These are phyloP conservation scores for Linnemannia elongata DNA, from an alignment of 192 early-diverging fungal genomes.

Conservation along the genomic window DNA sequence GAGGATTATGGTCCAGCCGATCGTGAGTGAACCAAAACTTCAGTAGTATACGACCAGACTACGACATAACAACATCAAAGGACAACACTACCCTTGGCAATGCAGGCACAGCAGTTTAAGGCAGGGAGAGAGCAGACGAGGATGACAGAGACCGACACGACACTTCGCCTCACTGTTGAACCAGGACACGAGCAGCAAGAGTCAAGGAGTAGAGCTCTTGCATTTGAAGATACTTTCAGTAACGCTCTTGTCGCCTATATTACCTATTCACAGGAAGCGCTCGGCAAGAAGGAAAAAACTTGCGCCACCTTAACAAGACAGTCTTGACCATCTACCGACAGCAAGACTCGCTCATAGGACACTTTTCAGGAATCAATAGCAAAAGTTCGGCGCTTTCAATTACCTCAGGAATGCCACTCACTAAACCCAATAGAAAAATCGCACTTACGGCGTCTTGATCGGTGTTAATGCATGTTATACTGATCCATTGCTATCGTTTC, in stretches of 20 bases:
- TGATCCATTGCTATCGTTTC: neutral
- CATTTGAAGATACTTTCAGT: no score
- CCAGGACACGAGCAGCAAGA: neutral
- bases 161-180: neutral
- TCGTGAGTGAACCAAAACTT: conserved; percentile 61
- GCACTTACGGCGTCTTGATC: neutral
- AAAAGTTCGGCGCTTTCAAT: neutral
- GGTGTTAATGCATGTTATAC: neutral
- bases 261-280: no score
- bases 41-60: neutral
- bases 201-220: neutral
- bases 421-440: neutral
- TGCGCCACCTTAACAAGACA: neutral
- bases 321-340: neutral
- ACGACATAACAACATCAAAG: neutral
- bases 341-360: neutral
- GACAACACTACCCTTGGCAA: neutral
- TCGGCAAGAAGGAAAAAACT: no score
- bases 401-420: no score
- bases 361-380: neutral
- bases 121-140: neutral
- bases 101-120: neutral
- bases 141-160: neutral
- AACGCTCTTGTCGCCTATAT: no score
- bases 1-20: conserved; percentile 89